Conservation (phyloP, 75 land plant species). For the Selaginella tamariscina region DNA sequence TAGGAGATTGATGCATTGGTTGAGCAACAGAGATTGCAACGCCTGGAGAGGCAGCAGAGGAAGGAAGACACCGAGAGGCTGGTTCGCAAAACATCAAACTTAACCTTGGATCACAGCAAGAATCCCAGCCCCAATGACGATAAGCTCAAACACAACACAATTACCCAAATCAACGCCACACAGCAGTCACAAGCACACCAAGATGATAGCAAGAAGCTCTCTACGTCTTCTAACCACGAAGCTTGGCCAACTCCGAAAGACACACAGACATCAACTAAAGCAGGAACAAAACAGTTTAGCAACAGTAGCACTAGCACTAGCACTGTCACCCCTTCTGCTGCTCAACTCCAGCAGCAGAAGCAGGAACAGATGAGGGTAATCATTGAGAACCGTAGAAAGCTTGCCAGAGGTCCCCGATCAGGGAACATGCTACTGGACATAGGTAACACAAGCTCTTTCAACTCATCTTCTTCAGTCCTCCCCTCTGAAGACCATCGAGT, state of each 20-base stretch:
- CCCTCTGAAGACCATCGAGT: slow-evolving; percentile 30
- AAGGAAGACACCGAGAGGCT: slow-evolving; percentile 12
- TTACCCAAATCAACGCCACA: too few species aligned
- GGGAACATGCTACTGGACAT: not conserved
- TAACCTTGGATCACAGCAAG: not conserved
- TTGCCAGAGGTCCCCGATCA: slow-evolving; percentile 28
- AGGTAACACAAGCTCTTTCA: not conserved
- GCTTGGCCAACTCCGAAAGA: not conserved
- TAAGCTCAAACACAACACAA: not conserved
- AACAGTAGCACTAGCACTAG: too few species aligned
- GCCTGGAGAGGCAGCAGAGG: slow-evolving; percentile 14
- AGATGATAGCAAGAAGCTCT: not conserved
- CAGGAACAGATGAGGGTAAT: slow-evolving; percentile 19
- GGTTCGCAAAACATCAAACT: not conserved
- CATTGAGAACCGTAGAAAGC: slow-evolving; percentile 20
- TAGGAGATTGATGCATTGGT: slow-evolving; percentile 24
- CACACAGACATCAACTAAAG: not conserved
- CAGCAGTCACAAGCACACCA: not conserved
- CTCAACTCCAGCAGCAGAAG: slow-evolving; percentile 1
- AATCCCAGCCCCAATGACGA: not conserved
- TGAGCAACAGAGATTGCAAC: slow-evolving; percentile 20
- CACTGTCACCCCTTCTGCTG: too few species aligned
- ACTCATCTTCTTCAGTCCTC: not conserved
- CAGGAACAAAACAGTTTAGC: too few species aligned
- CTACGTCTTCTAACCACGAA: not conserved